Evolutionary conservation across 129 eudicot species (phyloP), one percentile per base, ranked within the genome.

Genomic region (Erigeron canadensis): DNA sequence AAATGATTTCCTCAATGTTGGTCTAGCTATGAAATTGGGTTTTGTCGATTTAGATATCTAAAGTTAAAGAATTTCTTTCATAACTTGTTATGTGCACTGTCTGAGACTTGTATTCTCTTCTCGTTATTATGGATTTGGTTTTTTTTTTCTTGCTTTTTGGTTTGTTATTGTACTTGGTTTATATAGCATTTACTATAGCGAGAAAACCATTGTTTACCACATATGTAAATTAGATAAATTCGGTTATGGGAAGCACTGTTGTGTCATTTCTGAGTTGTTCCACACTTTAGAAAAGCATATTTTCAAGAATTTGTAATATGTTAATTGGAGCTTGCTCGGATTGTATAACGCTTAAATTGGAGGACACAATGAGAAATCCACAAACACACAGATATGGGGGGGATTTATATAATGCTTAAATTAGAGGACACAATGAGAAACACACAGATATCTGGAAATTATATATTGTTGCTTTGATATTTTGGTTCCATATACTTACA

Each of bases 321-420:
- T 65, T 75, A 54, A 28, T 34, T 43, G 41, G 65, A 74, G 54
- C 64, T 37, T 63, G 22, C 67, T 63, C 15, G 13, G 47, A 63
- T 63, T 8, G 21, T 21, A 8, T 57, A 11, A 58, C 22, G n/a
- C 34, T 22, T 11, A n/a, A 28, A 62, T 6, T 48, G 38, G 46
- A 69, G 2, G 34, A 23, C 34, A 23, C 34, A 23, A 23, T 23
- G 34, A 23, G 2, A 28, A 28, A 28, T 3, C 1, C 34, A 28
- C 34, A 28, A 28, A 0, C 34, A 28, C 34, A 28, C 34, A 28
- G 34, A 28, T 28, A 28, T 28, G 34, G 34, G 34, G 34, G 34
- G 34, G 34, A 28, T 28, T 63, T 8, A 57, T 21, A 8, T 57
- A 11, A 58, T 18, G n/a, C 34, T 22, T 11, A n/a, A 28, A 62